These are phyloP conservation scores for Vanderwaltozyma verrucispora DNA, from an alignment of 805 yeast genomes.

Conservation along the genomic window DNA sequence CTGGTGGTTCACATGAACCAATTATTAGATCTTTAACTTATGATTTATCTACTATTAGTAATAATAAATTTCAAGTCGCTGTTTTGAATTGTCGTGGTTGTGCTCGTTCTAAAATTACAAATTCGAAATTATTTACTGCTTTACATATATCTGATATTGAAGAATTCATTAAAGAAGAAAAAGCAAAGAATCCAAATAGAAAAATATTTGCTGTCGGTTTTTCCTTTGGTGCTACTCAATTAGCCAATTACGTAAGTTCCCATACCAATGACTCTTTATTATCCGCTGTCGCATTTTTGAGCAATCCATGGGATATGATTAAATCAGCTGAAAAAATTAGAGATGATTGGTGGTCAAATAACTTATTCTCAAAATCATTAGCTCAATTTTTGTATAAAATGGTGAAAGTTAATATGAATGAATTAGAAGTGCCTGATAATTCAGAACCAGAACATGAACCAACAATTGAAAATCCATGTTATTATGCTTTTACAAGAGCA, in stretches of 20 bases:
- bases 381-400: conserved; percentile 34
- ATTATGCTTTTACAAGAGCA: conserved; percentile 25
- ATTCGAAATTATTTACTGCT: conserved; percentile 57
- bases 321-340: conserved; percentile 40
- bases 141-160: conserved; percentile 60
- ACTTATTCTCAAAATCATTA: conserved; percentile 35
- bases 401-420: conserved; percentile 35
- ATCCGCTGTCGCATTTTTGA: conserved; percentile 47
- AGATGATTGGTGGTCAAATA: conserved; percentile 30
- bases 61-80: conserved; percentile 42
- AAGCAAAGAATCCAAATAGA: conserved; percentile 45
- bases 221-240: conserved; percentile 59
- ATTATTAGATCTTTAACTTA: conserved; percentile 47
- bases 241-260: conserved; percentile 61
- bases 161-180: conserved; percentile 41
- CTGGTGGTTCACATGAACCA: conserved; percentile 72
- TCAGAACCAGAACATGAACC: conserved; percentile 12
- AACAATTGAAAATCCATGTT: conserved; percentile 14
- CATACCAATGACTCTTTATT: conserved; percentile 42
- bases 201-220: conserved; percentile 54
- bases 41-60: conserved; percentile 31
- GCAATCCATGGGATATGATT: conserved; percentile 63
- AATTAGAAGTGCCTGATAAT: conserved; percentile 23
- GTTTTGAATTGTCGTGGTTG: conserved; percentile 64
- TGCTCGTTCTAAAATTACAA: conserved; percentile 57